These are phyloP conservation scores for Marasmius sp. DNA, from an alignment of 1,284 basidiomycete species.

Conservation along the genomic window DNA sequence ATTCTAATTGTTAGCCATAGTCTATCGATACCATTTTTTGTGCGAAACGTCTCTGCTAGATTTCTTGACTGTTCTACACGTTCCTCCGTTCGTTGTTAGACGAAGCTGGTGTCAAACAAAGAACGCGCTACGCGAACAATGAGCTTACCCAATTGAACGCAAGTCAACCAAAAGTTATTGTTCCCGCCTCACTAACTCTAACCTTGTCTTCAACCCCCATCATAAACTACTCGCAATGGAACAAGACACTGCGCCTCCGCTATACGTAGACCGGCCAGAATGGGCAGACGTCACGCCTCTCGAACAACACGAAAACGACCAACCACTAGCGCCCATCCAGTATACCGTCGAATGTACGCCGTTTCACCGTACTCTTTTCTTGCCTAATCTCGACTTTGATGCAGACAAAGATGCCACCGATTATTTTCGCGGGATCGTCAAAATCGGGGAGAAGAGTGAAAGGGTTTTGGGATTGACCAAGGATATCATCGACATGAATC, in stretches of 20 bases:
- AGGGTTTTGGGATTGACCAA: slow-evolving; percentile 86
- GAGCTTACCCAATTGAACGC: neutral
- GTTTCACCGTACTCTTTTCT: slow-evolving; percentile 3
- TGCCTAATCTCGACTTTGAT: neutral
- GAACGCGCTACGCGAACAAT: too few relatives aligned
- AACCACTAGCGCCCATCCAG: slow-evolving; percentile 86
- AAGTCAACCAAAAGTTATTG: neutral
- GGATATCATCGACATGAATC: slow-evolving; percentile 82
- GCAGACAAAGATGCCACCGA: slow-evolving; percentile 90
- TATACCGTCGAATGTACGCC: slow-evolving; percentile 84
- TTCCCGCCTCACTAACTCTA: neutral
- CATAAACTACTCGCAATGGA: neutral
- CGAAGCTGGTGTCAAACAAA: too few relatives aligned
- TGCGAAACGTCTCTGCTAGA: neutral
- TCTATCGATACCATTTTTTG: neutral
- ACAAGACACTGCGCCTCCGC: slow-evolving; percentile 9
- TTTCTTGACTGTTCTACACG: neutral
- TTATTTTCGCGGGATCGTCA: slow-evolving; percentile 85
- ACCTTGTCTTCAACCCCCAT: neutral
- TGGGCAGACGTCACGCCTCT: slow-evolving; percentile 83
- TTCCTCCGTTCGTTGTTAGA: too few relatives aligned
- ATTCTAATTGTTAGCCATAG: neutral
- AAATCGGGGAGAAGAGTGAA: slow-evolving; percentile 71
- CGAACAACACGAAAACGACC: slow-evolving; percentile 76
- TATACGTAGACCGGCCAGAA: slow-evolving; percentile 65